Conservation (phyloP, 1,139 yeast genomes). For the Saccharomycopsis crataegensis region DNA sequence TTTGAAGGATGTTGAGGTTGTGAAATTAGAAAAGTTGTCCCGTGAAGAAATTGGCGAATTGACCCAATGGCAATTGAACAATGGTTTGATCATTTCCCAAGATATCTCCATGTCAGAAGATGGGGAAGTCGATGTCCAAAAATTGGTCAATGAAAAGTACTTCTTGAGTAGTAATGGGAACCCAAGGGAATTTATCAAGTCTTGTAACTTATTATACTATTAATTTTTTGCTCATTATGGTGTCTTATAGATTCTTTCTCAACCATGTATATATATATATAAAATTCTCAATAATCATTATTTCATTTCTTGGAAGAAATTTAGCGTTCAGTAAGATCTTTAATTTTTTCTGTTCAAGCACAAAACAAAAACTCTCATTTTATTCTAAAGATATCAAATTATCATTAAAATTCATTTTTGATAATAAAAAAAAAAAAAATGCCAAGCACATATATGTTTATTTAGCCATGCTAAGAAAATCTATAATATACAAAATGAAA, state of each 20-base stretch:
- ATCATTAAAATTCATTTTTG: too few relatives aligned
- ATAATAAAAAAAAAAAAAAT: too few relatives aligned
- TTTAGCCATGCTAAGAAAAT: too few relatives aligned
- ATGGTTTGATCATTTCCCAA: constrained; percentile 44
- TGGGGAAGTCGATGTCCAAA: constrained; percentile 28
- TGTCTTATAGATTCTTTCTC: not conserved
- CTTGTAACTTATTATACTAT: constrained; percentile 22
- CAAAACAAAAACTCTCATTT: too few relatives aligned
- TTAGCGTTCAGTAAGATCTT: too few relatives aligned
- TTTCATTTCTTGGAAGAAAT: too few relatives aligned
- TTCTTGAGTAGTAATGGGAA: constrained; percentile 73
- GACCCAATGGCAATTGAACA: constrained; percentile 45
- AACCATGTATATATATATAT: not conserved
- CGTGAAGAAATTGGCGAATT: constrained; percentile 48
- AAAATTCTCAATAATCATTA: not conserved
- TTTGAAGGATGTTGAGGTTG: constrained; percentile 38
- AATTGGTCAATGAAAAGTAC: constrained; percentile 43
- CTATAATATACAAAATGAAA: too few relatives aligned
- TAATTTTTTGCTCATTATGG: not conserved
- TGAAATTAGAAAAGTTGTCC: constrained; percentile 43
- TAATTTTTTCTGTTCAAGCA: too few relatives aligned
- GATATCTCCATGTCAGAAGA: constrained; percentile 32
- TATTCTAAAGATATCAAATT: too few relatives aligned
- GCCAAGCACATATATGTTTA: too few relatives aligned
- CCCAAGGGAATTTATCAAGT: constrained; percentile 58